Evolutionary conservation across 2,329 filamentous ascomycete genomes (phyloP), one percentile per base, ranked within the genome.

Genomic region (Gyromitra esculenta): DNA sequence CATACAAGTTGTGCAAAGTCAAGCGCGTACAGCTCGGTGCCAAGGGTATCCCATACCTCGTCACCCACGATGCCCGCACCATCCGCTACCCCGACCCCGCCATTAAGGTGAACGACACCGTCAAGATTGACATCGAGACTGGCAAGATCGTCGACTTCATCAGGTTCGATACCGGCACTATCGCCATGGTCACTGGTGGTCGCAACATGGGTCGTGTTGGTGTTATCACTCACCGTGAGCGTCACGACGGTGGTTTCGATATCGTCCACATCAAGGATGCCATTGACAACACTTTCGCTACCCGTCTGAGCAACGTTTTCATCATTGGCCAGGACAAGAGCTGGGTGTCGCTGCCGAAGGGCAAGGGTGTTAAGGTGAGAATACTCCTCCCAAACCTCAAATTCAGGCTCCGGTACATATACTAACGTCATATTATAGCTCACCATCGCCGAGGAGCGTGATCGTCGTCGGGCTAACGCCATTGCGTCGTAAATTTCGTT

Each of bases 41-140:
- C 88, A 96, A 96, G 88, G 96, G 94, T 89, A 97, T 99, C 91
- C 96, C 96, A 96, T 99, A 97, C 94, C 97, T 98, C 94, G 96
- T 99, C 93, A 99, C 96, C 94, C 96, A 99, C 93, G 96, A 99
- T 96, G 96, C 96, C 88, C 92, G 96, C 94, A 99, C 96, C 86
- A 97, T 99, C 89, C 96, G 96, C 85, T 99, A 97, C 91, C 96
- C 96, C 82, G 96, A 99, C 87, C 96, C 96, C 80, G 85, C 90
- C 82, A 97, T 99, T 91, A 97, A 96, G 91, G 96, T 99, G 89
- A 98, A 99, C 90, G 96, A 99, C 89, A 98, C 96, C 78, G 94
- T 99, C 88, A 99, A 99, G 93, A 95, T 99, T 83, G 93, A 99
- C 84, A 89, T 99, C 77, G 87, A 92, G 84, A 97, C 94, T 81